A percentile compares a stretch with the other conserved stretches of the same genome.
Conservation (phyloP, 2,329 filamentous ascomycete species). For the Paracamarosporium sp. region DNA sequence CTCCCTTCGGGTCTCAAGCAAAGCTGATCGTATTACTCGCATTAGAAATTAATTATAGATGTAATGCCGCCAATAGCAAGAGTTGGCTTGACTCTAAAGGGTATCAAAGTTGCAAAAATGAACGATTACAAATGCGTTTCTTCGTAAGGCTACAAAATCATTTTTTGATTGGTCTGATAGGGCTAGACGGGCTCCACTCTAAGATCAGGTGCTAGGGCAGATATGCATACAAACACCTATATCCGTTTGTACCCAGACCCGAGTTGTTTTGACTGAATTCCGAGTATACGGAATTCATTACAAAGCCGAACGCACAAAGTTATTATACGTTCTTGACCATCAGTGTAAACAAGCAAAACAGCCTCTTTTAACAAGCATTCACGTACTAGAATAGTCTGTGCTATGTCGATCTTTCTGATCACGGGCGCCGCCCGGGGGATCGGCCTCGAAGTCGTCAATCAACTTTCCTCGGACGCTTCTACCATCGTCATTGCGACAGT, state of each 20-base stretch:
- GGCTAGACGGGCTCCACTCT: neutral
- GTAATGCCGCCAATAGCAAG: no score
- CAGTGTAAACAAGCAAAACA: neutral
- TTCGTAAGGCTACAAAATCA: neutral
- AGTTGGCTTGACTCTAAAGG: no score
- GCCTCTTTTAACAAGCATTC: neutral
- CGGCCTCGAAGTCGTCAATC: conserved; percentile 12
- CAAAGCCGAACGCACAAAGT: neutral
- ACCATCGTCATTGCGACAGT: conserved; percentile 13
- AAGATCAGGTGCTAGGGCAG: neutral
- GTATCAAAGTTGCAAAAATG: no score
- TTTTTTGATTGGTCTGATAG: neutral
- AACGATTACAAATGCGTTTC: neutral
- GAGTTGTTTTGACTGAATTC: neutral
- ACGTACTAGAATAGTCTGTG: neutral
- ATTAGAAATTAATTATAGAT: no score
- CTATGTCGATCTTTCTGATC: conserved; percentile 11
- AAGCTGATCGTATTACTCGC: no score
- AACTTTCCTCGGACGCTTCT: conserved; percentile 3
- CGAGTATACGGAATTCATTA: neutral
- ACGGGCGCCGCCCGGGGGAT: conserved; percentile 14
- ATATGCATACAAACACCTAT: neutral
- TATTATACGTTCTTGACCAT: no score
- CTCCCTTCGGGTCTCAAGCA: no score
- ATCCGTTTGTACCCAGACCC: neutral